phyloP scores from a whole-genome alignment of 2,329 filamentous ascomycete species.

The Fusarium pseudonygamai region DNA sequence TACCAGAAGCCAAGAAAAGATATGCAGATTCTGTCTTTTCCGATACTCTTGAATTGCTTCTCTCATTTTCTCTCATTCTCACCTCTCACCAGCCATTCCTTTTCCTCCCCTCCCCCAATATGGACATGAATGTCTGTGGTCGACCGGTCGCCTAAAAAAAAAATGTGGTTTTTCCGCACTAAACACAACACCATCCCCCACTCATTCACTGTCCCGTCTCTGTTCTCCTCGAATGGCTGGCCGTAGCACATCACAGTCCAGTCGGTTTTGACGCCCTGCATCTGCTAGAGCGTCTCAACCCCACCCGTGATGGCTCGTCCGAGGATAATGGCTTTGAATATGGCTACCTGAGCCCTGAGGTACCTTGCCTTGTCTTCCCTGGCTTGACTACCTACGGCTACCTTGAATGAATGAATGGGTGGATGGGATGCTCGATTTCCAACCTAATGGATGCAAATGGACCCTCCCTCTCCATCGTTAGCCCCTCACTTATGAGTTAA shows the following conservation, averaged over 20 bases:
- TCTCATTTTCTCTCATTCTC: not conserved
- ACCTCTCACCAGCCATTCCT: not conserved
- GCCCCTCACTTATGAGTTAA: constrained; percentile 43
- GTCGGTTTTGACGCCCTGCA: constrained; percentile 30
- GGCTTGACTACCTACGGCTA: not conserved
- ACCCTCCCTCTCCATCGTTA: constrained; percentile 33
- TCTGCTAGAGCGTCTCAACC: constrained; percentile 32
- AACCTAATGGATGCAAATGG: not conserved
- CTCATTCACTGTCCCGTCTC: constrained; percentile 16
- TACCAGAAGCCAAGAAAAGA: not conserved
- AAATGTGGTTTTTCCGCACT: constrained; percentile 26
- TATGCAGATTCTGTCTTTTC: constrained; percentile 3
- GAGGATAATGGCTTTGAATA: constrained; percentile 1
- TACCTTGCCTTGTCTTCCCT: not conserved
- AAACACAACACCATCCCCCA: constrained; percentile 37
- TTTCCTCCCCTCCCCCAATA: not conserved
- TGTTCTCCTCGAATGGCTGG: not conserved
- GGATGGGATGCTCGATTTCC: constrained; percentile 13
- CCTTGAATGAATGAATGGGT: constrained; percentile 12
- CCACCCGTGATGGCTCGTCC: constrained; percentile 31
- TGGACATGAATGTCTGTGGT: not conserved
- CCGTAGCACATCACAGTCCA: constrained; percentile 11
- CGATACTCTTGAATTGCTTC: not conserved
- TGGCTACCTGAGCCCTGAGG: not conserved
- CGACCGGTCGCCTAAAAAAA: constrained; percentile 24